Conservation (phyloP, 1,284 basidiomycete species). For the Sanghuangporus baumii region DNA sequence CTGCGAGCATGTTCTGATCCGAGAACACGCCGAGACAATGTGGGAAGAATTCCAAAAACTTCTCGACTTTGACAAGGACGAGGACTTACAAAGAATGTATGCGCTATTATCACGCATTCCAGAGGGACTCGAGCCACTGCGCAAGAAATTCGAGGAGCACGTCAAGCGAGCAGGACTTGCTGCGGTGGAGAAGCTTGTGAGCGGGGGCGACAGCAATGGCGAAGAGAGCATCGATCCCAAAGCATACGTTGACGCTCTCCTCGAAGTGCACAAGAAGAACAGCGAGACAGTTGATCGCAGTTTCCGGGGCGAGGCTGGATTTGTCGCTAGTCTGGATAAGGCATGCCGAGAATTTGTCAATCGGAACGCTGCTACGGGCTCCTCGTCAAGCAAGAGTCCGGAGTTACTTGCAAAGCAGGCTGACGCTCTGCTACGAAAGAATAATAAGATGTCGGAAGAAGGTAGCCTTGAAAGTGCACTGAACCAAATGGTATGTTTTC, state of each 20-base stretch:
- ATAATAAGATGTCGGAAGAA: constrained; percentile 94
- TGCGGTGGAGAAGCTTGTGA: constrained; percentile 78
- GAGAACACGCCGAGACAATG: constrained; percentile 83
- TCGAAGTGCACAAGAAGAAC: constrained; percentile 91
- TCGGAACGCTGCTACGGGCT: constrained; percentile 83
- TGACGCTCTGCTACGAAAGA: constrained; percentile 89
- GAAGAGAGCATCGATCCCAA: constrained; percentile 77
- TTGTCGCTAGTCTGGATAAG: constrained; percentile 92
- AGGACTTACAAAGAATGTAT: constrained; percentile 96
- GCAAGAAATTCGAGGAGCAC: constrained; percentile 91
- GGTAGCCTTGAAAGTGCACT: constrained; percentile 86
- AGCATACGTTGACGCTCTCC: constrained; percentile 88
- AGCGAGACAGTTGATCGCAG: constrained; percentile 86
- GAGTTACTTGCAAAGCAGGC: constrained; percentile 94
- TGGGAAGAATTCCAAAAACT: constrained; percentile 94
- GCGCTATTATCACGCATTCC: constrained; percentile 81
- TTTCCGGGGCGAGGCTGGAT: constrained; percentile 93
- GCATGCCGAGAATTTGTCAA: constrained; percentile 95
- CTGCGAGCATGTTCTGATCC: constrained; percentile 92
- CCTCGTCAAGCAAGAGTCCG: constrained; percentile 84
- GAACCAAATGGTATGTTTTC: constrained; percentile 73
- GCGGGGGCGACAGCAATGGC: constrained; percentile 36
- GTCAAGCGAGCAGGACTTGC: constrained; percentile 87
- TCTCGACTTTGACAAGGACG: constrained; percentile 90
- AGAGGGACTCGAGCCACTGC: constrained; percentile 87